These are phyloP conservation scores for Astraeus odoratus DNA, from an alignment of 768 basidiomycete species.

Conservation along the genomic window DNA sequence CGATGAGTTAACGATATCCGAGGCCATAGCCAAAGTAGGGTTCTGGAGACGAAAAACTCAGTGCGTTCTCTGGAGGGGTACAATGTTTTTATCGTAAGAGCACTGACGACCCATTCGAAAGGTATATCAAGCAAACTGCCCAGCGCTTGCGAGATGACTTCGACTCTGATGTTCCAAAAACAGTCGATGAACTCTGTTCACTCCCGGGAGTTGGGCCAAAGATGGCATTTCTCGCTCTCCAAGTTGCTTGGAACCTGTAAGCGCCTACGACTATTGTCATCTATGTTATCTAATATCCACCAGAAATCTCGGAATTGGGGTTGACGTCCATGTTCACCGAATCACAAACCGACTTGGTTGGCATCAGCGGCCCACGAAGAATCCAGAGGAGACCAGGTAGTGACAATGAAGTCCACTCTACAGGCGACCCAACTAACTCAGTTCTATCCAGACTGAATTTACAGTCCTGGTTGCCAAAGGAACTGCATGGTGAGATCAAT, in stretches of 20 bases:
- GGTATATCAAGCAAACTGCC: constrained; percentile 73
- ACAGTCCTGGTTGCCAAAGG: constrained; percentile 77
- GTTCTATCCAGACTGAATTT: constrained; percentile 50
- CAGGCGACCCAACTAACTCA: neutral
- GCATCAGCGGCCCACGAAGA: constrained; percentile 82
- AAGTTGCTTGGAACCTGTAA: constrained; percentile 79
- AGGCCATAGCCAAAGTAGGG: constrained; percentile 83
- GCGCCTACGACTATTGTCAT: constrained; percentile 13
- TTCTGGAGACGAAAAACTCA: constrained; percentile 88
- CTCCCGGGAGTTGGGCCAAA: constrained; percentile 93
- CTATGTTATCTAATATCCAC: neutral
- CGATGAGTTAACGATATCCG: constrained; percentile 53
- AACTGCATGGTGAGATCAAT: constrained; percentile 70
- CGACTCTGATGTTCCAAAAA: constrained; percentile 80
- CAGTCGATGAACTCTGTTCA: constrained; percentile 80
- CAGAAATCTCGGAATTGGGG: constrained; percentile 87
- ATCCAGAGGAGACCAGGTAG: constrained; percentile 82
- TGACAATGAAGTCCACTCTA: constrained; percentile 1
- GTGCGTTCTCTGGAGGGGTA: constrained; percentile 35
- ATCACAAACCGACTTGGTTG: constrained; percentile 92
- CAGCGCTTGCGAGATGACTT: constrained; percentile 63
- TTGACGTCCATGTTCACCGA: constrained; percentile 93
- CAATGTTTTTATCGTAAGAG: neutral
- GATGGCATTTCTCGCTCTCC: constrained; percentile 86
- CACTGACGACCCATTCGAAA: constrained; percentile 22